These are phyloP conservation scores for Penicillium palitans DNA, from an alignment of 2,329 filamentous ascomycete genomes.

Conservation along the genomic window DNA sequence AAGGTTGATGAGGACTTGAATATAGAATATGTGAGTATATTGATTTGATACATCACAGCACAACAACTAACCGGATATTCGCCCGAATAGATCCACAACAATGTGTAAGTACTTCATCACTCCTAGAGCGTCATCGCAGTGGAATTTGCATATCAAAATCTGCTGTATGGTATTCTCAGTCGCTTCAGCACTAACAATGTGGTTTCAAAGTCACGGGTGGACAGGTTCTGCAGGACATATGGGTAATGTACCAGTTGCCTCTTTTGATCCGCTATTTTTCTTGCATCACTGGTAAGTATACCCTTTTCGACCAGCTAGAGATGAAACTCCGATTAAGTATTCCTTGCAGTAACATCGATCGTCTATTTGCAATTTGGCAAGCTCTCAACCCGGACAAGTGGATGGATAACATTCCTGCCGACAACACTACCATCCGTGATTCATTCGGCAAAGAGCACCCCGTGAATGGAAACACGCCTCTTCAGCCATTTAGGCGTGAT, in stretches of 20 bases:
- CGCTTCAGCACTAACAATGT: neutral
- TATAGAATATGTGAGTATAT: slow-evolving; percentile 33
- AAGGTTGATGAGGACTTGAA: slow-evolving; percentile 19
- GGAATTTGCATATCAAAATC: no score
- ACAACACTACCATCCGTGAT: slow-evolving; percentile 8
- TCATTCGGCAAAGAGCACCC: slow-evolving; percentile 5
- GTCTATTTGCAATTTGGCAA: slow-evolving; percentile 19
- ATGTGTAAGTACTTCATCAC: slow-evolving; percentile 26
- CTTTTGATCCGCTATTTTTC: slow-evolving; percentile 78
- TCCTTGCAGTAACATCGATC: slow-evolving; percentile 17
- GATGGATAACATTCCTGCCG: slow-evolving; percentile 2
- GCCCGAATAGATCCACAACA: slow-evolving; percentile 41
- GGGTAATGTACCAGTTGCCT: slow-evolving; percentile 69
- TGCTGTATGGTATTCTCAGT: neutral
- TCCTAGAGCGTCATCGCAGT: no score
- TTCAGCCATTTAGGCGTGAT: slow-evolving; percentile 9
- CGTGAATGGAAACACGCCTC: slow-evolving; percentile 3
- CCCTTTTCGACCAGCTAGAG: neutral
- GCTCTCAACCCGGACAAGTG: slow-evolving; percentile 11
- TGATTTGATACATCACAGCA: slow-evolving; percentile 23
- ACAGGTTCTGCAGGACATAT: slow-evolving; percentile 65
- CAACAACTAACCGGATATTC: neutral
- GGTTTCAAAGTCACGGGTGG: slow-evolving; percentile 45
- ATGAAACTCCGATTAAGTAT: neutral
- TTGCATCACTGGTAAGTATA: slow-evolving; percentile 62